Base-by-base conservation (phyloP, 495 filamentous ascomycete species). In the Apodospora peruviana region DNA sequence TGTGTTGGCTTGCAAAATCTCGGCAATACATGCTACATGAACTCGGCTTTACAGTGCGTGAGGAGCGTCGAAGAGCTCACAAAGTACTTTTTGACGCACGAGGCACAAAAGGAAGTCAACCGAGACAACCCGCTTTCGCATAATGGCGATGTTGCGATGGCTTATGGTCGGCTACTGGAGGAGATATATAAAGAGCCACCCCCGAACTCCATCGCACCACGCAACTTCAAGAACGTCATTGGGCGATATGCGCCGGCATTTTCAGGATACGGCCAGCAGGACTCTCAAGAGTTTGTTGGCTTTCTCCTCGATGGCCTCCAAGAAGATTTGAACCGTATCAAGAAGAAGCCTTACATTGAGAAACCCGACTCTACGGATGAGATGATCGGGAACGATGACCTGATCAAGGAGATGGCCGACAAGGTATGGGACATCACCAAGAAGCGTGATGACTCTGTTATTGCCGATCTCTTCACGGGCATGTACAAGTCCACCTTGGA, bases 1-100 rank as follows among this genome's bases (percentile, higher is more conserved):
- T 84, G 78, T 22, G 86, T 89, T 37, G 93, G 93, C 23, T 69
- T 98, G 39, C 82, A 78, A 45, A 98, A 98, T 58, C 68, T 97
- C 21, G 93, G 93, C 16, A 98, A 98, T 57, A 96, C 93, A 0
- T 98, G 93, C 68, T 98, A 97, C 66, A 96, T 96, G 89, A 96
- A 96, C 67, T 95, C 93, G 14, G 93, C 94, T 18, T 68, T 96
- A 43, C 93, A 98, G 62, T 97, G 93, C 61, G 76, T 98, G 34
- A 81, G 90, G 27, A 91, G 85, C 53, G 87, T 95, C 2, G 87
- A 94, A 52, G 93, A 98, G 66, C 71, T 98, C 57, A 88, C 88
- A 5, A 80, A 85, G 50, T 98, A 96, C 66, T 97, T 97, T 65
- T 68, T 96, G 17, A 82, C 77, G 47, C 77, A 82, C 42, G 72